These are phyloP conservation scores for Mortierella sp. DNA, from an alignment of 371 early-diverging fungal genomes.

Conservation along the genomic window DNA sequence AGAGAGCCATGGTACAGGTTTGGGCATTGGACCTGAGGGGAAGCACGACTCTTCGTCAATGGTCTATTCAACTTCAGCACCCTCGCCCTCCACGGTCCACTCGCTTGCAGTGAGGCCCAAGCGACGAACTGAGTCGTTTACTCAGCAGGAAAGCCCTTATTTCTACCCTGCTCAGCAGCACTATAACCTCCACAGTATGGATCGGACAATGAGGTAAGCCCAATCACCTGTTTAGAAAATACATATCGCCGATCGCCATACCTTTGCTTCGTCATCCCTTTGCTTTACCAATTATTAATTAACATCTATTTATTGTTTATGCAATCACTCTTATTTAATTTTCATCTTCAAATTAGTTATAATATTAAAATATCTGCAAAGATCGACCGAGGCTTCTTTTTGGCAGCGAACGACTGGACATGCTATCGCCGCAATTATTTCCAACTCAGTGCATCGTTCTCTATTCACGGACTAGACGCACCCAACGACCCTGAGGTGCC, in stretches of 20 bases:
- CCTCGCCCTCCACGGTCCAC: conserved; percentile 34
- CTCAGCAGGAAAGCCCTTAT: conserved; percentile 65
- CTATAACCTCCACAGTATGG: conserved; percentile 72
- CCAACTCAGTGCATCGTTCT: conserved; percentile 86
- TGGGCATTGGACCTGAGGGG: conserved; percentile 23
- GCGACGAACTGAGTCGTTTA: conserved; percentile 43
- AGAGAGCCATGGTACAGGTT: conserved; percentile 22
- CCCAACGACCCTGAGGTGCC: conserved; percentile 63
- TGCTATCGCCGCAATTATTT: conserved; percentile 97
- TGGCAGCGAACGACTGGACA: conserved; percentile 89
- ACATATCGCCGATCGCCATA: not conserved
- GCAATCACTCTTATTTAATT: not conserved
- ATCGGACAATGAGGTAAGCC: conserved; percentile 69
- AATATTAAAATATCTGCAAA: conserved; percentile 69
- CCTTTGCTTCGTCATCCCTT: too few species aligned
- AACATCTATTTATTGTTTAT: not conserved
- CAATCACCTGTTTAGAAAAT: not conserved
- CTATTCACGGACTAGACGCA: conserved; percentile 62
- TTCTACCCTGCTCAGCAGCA: conserved; percentile 74
- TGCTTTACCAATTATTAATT: not conserved
- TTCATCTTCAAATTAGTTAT: conserved; percentile 29
- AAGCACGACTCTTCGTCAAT: conserved; percentile 14
- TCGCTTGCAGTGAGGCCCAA: conserved; percentile 28
- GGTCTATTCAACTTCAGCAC: conserved; percentile 48
- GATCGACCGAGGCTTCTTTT: conserved; percentile 85